Evolutionary conservation across 768 basidiomycete genomes (phyloP).

Genomic region (Sporobolomyces phaffii): DNA sequence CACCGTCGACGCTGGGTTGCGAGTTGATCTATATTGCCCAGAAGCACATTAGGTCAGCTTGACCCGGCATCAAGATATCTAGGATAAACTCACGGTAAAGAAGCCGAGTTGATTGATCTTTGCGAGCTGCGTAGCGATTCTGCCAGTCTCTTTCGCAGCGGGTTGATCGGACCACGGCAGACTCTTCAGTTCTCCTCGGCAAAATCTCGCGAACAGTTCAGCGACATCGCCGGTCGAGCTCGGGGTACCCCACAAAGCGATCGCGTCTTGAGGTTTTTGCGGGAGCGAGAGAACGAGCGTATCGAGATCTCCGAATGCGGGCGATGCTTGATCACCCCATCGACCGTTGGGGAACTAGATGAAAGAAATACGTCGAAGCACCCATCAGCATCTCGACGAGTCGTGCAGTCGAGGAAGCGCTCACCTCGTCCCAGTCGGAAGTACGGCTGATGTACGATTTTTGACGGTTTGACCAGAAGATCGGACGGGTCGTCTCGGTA

Average conservation of each 20-base stretch:
- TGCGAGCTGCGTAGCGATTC: slow-evolving; percentile 65
- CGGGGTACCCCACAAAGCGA: slow-evolving; percentile 73
- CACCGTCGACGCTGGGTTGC: slow-evolving; percentile 88
- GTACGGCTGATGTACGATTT: slow-evolving; percentile 93
- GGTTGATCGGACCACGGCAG: slow-evolving; percentile 85
- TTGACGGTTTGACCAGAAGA: slow-evolving; percentile 97
- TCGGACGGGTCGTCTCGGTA: slow-evolving; percentile 86
- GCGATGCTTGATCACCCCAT: slow-evolving; percentile 64
- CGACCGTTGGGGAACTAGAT: slow-evolving; percentile 84
- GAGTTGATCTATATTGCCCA: slow-evolving; percentile 74
- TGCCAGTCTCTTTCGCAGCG: slow-evolving; percentile 64
- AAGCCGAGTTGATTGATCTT: slow-evolving; percentile 86
- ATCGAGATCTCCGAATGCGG: slow-evolving; percentile 85
- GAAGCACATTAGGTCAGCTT: too few species aligned
- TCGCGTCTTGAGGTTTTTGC: slow-evolving; percentile 50
- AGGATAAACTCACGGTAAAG: slow-evolving; percentile 63
- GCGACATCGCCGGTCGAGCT: slow-evolving; percentile 63
- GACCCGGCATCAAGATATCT: too few species aligned
- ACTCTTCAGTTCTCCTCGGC: slow-evolving; percentile 60
- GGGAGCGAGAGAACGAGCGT: slow-evolving; percentile 48
- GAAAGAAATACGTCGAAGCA: neutral
- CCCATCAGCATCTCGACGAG: too few species aligned
- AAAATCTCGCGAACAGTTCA: slow-evolving; percentile 68
- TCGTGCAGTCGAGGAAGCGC: too few species aligned
- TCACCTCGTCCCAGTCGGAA: slow-evolving; percentile 78